Percentiles rank a stretch among this genome's conserved stretches.
Evolutionary conservation across 2,329 filamentous ascomycete species (phyloP).

Genomic region (Stemphylium vesicarium): DNA sequence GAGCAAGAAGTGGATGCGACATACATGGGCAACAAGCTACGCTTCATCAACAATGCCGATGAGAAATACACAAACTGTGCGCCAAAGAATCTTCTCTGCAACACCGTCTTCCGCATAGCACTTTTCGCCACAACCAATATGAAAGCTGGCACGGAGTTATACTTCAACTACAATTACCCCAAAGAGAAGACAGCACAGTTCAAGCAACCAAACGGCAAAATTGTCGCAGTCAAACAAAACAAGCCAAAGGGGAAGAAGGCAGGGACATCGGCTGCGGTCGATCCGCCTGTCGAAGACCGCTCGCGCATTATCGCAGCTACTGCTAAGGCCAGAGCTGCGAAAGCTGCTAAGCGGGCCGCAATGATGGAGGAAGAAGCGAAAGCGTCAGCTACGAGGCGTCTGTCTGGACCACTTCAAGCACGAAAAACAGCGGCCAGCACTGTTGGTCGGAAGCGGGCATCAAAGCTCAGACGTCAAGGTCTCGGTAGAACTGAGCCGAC

Average conservation of each 20-base stretch:
- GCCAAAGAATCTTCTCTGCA: constrained; percentile 73
- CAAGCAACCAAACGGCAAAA: constrained; percentile 25
- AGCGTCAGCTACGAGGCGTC: background rate
- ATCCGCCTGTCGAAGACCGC: background rate
- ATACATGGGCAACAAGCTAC: constrained; percentile 77
- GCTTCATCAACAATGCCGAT: constrained; percentile 81
- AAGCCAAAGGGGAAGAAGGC: constrained; percentile 13
- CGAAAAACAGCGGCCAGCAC: constrained; percentile 12
- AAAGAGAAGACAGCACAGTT: constrained; percentile 30
- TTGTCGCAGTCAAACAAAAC: constrained; percentile 18
- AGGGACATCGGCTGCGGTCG: background rate
- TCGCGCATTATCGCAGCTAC: constrained; percentile 2
- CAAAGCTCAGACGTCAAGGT: background rate
- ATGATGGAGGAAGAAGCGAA: constrained; percentile 7
- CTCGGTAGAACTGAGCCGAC: background rate
- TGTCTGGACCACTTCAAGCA: constrained; percentile 8
- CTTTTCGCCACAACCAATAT: constrained; percentile 73
- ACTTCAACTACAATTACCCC: constrained; percentile 74
- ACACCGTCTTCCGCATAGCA: constrained; percentile 75
- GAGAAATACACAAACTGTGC: constrained; percentile 64
- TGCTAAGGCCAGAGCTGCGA: constrained; percentile 23
- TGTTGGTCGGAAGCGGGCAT: background rate
- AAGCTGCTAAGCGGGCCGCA: constrained; percentile 16
- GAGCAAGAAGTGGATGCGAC: constrained; percentile 71
- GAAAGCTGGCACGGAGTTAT: constrained; percentile 74